A percentile compares a stretch with the other conserved stretches of the same genome.
phyloP scores from a whole-genome alignment of 331 rosid genomes.

The Quercus lobata region DNA sequence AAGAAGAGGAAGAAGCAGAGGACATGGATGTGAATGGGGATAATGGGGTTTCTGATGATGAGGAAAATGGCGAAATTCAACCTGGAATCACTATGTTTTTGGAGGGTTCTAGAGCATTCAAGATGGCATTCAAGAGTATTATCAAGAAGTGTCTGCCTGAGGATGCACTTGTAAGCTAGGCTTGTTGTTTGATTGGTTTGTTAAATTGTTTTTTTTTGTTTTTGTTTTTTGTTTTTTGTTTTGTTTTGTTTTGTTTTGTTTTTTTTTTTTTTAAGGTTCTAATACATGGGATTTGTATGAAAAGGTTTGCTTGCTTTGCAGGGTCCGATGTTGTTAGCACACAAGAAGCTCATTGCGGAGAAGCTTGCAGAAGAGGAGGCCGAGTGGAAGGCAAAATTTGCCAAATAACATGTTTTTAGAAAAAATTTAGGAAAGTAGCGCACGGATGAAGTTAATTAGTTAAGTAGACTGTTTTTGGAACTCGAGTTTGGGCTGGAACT shows the following conservation, averaged over 20 bases:
- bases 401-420: no score
- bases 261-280: background rate
- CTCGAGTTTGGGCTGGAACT: no score
- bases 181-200: background rate
- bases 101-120: constrained; percentile 75
- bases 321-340: constrained; percentile 56
- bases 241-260: no score
- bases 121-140: constrained; percentile 69
- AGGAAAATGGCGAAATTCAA: constrained; percentile 49
- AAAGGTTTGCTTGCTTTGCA: constrained; percentile 23
- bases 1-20: constrained; percentile 15
- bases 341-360: constrained; percentile 75
- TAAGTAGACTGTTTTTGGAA: no score
- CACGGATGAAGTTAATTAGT: no score
- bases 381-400: constrained; percentile 43
- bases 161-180: constrained; percentile 49
- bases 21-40: constrained; percentile 23
- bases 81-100: constrained; percentile 65
- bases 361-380: constrained; percentile 84
- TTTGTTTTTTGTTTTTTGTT: no score
- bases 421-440: no score
- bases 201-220: no score
- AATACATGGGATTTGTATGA: constrained; percentile 2
- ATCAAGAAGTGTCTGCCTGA: constrained; percentile 60
- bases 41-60: constrained; percentile 25